These are phyloP conservation scores for Cyberlindnera sargentensis DNA, from an alignment of 805 yeast genomes.

Conservation along the genomic window DNA sequence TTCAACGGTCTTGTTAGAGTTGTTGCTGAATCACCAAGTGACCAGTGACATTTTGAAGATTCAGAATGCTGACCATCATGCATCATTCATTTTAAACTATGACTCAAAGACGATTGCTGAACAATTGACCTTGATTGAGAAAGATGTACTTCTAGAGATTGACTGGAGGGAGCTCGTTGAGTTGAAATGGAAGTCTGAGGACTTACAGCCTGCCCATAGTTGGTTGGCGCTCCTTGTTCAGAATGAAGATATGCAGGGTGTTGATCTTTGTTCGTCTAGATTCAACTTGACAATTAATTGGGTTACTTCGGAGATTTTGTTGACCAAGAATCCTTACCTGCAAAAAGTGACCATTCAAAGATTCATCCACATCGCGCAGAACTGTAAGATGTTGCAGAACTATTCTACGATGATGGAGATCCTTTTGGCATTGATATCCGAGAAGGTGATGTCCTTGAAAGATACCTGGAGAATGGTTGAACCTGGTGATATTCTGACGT, in stretches of 20 bases:
- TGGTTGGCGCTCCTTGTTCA: constrained; percentile 76
- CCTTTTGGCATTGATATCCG: constrained; percentile 69
- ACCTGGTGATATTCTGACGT: constrained; percentile 61
- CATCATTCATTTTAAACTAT: constrained; percentile 75
- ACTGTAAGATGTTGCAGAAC: constrained; percentile 67
- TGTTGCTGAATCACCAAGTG: constrained; percentile 24
- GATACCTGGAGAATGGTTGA: constrained; percentile 71
- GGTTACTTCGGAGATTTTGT: constrained; percentile 80
- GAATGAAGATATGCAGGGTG: constrained; percentile 55
- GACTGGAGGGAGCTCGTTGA: constrained; percentile 91
- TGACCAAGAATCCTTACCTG: constrained; percentile 54
- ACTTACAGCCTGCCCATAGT: constrained; percentile 61
- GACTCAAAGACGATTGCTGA: constrained; percentile 61
- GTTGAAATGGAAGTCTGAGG: constrained; percentile 57
- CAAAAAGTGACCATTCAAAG: constrained; percentile 70
- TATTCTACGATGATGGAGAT: constrained; percentile 86
- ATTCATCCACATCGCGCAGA: constrained; percentile 79
- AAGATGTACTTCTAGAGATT: constrained; percentile 73
- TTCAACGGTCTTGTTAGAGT: constrained; percentile 33
- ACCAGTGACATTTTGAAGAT: constrained; percentile 17
- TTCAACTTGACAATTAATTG: constrained; percentile 87
- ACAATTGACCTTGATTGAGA: constrained; percentile 82
- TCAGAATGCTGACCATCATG: constrained; percentile 45
- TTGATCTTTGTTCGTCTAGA: constrained; percentile 74
- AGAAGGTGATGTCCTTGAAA: constrained; percentile 47